phyloP scores from a whole-genome alignment of 1,284 basidiomycete genomes.

The Farysia itapuensis region DNA sequence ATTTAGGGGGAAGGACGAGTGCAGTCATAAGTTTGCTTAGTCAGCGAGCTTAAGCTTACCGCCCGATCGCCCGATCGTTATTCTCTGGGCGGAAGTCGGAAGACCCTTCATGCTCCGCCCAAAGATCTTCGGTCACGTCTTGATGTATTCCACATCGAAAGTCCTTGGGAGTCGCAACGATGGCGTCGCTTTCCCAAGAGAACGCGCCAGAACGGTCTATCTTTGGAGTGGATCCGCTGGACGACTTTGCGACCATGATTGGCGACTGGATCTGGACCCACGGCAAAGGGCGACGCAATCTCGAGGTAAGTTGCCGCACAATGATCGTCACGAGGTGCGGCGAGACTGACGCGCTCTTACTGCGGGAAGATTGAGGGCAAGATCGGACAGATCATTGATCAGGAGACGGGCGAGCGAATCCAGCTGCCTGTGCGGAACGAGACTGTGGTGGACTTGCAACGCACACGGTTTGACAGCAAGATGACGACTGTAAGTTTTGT shows the following conservation, averaged over 20 bases:
- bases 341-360: background rate
- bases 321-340: background rate
- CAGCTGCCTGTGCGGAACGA: slow-evolving; percentile 78
- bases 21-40: too few species aligned
- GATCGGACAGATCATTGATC: slow-evolving; percentile 77
- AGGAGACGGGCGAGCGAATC: slow-evolving; percentile 65
- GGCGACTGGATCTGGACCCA: slow-evolving; percentile 76
- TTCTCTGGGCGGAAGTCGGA: too few species aligned
- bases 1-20: too few species aligned
- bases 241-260: slow-evolving; percentile 88
- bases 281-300: slow-evolving; percentile 60
- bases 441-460: slow-evolving; percentile 66
- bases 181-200: slow-evolving; percentile 20
- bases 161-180: too few species aligned
- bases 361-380: slow-evolving; percentile 85
- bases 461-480: slow-evolving; percentile 76
- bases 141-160: too few species aligned
- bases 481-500: slow-evolving; percentile 79
- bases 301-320: slow-evolving; percentile 62
- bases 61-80: too few species aligned
- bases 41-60: too few species aligned
- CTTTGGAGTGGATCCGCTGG: slow-evolving; percentile 85
- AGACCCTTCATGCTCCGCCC: too few species aligned
- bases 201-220: slow-evolving; percentile 74
- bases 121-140: too few species aligned